Percentiles rank a stretch among this genome's conserved stretches.
phyloP scores from a whole-genome alignment of 768 basidiomycete genomes.

The Candolleomyces eurysporus region DNA sequence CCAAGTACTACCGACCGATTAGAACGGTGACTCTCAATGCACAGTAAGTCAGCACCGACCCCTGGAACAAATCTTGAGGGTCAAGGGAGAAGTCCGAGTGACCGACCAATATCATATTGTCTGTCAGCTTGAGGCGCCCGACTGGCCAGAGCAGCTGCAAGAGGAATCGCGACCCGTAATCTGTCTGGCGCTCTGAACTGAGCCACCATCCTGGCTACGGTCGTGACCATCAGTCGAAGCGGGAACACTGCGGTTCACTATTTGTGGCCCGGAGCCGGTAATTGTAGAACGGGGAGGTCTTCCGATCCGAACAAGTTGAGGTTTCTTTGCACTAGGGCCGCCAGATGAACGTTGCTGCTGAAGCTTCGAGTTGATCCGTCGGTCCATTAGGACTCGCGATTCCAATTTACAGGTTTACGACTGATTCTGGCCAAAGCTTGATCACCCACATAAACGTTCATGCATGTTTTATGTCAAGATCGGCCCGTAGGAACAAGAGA shows the following conservation, averaged over 20 bases:
- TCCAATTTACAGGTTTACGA: no score
- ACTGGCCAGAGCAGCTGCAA: no score
- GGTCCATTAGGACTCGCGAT: not conserved
- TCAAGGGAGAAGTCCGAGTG: not conserved
- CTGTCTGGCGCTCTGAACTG: not conserved
- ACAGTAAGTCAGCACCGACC: not conserved
- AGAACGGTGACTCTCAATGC: not conserved
- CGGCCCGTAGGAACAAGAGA: no score
- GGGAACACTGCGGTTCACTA: no score
- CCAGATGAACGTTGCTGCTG: not conserved
- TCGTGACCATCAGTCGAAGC: not conserved
- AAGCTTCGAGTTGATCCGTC: not conserved
- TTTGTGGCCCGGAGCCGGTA: not conserved
- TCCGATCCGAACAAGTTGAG: not conserved
- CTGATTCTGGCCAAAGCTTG: no score
- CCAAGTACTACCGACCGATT: no score
- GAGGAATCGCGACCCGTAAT: not conserved
- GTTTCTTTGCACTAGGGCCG: not conserved
- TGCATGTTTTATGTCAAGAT: no score
- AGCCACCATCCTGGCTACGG: not conserved
- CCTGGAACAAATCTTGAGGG: not conserved
- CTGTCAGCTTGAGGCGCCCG: not conserved
- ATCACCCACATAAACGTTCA: no score
- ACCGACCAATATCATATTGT: not conserved
- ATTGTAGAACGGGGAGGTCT: not conserved